Base-by-base conservation (phyloP, 2,329 filamentous ascomycete species). In the Beauveria australis region DNA sequence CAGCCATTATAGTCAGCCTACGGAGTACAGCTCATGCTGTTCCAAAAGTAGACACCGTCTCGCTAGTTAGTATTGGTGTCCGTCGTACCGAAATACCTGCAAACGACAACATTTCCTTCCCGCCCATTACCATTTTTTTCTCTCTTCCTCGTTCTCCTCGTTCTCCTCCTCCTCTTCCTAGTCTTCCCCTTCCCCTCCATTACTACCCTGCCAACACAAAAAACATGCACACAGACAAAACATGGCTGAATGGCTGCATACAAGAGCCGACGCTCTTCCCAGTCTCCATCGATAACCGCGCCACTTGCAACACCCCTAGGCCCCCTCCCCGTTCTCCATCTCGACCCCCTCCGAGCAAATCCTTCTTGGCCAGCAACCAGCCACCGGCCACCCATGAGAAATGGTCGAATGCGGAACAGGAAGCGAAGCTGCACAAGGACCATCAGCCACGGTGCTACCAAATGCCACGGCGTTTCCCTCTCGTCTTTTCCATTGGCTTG, bases 231-330 rank as follows among this genome's bases (percentile, higher is more conserved):
- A 30, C 53, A 44, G 24, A 53, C 51, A 53, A 33, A 28, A 40
- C n/a, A 49, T n/a, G n/a, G 24, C 24, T 30, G 9, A 14, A n/a
- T 16, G 40, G 4, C 53, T 44, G 53, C 53, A 54, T 44, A 30
- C 40, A 54, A 54, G 40, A 54, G 19, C 53, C 53, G 40, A 54
- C 53, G 40, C 53, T 28, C 22, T 30, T 19, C 18, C 53, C 24
- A 30, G 53, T 54, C 19, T 44, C 53, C 53, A 54, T 44, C 53
- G 53, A 54, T 44, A 54, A 54, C 24, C 53, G 53, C 53, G 53
- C 53, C 53, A 54, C 53, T 43, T 44, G 47, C 24, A 22, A 54
- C 24, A n/a, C 24, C 40, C 40, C 40, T 30, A 37, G 44, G 44
- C 24, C 40, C 40, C 16, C 24, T 44, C 53, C 22, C 24, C 40